Percentiles rank a stretch among this genome's conserved stretches.
Evolutionary conservation across 2,329 filamentous ascomycete genomes (phyloP).

Genomic region (Aspergillus piperis): DNA sequence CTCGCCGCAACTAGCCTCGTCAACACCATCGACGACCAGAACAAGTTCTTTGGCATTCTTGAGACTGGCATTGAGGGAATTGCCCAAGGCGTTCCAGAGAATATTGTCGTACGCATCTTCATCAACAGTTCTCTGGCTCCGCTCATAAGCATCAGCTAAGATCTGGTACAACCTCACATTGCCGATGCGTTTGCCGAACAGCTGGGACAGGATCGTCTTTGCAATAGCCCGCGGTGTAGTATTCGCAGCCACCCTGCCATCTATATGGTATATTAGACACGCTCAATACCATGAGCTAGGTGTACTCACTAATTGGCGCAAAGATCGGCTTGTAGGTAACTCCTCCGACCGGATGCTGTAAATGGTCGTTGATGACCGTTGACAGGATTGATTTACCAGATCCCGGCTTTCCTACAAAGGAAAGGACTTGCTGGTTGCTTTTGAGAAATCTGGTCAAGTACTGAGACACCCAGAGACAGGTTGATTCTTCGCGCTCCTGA

Average conservation of each 20-base stretch:
- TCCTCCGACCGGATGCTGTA: constrained; percentile 41
- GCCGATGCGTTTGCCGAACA: constrained; percentile 41
- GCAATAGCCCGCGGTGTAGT: constrained; percentile 34
- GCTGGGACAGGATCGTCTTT: constrained; percentile 39
- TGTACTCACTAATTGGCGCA: constrained; percentile 37
- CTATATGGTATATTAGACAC: constrained; percentile 14
- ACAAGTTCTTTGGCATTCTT: constrained; percentile 37
- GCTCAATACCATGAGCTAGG: too few species aligned
- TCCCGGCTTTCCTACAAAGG: constrained; percentile 46
- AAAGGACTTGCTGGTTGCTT: constrained; percentile 45
- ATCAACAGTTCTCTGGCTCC: constrained; percentile 23
- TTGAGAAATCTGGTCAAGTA: constrained; percentile 52
- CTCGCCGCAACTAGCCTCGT: constrained; percentile 38
- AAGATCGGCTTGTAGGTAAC: constrained; percentile 37
- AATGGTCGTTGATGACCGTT: constrained; percentile 41
- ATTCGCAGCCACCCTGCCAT: constrained; percentile 34
- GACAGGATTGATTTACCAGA: constrained; percentile 43
- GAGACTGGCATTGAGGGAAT: constrained; percentile 29
- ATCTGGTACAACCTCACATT: constrained; percentile 40
- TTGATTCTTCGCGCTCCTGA: constrained; percentile 51
- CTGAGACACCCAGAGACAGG: constrained; percentile 57
- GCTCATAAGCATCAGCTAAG: constrained; percentile 34
- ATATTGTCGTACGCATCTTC: constrained; percentile 35
- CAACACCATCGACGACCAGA: constrained; percentile 41
- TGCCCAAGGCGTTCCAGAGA: constrained; percentile 37